Evolutionary conservation across 176 grass and related monocot genomes (phyloP).

Genomic region (Eleusine coracana): DNA sequence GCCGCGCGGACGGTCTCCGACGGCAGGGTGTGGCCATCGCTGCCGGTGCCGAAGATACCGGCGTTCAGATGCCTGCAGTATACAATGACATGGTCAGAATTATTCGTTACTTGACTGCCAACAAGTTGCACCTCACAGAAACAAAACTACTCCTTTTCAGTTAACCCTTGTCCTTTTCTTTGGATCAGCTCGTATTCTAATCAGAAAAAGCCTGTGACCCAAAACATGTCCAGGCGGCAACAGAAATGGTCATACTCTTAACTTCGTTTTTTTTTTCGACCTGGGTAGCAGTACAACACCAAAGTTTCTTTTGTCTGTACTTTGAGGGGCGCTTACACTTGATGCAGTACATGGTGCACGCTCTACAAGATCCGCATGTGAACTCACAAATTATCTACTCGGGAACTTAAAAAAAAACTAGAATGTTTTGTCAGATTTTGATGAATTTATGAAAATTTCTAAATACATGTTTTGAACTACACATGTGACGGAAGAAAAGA

Average conservation of each 20-base stretch:
- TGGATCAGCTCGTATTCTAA: background rate
- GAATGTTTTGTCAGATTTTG: background rate
- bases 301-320: background rate
- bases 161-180: background rate
- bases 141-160: background rate
- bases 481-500: too few species aligned
- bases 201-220: background rate
- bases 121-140: constrained; percentile 9
- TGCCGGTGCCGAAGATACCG: constrained; percentile 70
- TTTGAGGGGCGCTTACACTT: background rate
- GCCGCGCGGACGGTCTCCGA: constrained; percentile 58
- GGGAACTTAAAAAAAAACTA: background rate
- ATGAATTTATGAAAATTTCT: background rate
- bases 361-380: background rate
- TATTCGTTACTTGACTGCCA: constrained; percentile 16
- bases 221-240: background rate
- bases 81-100: constrained; percentile 18
- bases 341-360: background rate
- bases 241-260: background rate
- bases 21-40: constrained; percentile 64
- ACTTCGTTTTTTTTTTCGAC: background rate
- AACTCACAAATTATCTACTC: background rate
- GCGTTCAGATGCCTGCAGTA: constrained; percentile 76
- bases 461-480: background rate
- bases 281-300: background rate